phyloP scores from a whole-genome alignment of 2,329 filamentous ascomycete genomes.

The Rosellinia necatrix region DNA sequence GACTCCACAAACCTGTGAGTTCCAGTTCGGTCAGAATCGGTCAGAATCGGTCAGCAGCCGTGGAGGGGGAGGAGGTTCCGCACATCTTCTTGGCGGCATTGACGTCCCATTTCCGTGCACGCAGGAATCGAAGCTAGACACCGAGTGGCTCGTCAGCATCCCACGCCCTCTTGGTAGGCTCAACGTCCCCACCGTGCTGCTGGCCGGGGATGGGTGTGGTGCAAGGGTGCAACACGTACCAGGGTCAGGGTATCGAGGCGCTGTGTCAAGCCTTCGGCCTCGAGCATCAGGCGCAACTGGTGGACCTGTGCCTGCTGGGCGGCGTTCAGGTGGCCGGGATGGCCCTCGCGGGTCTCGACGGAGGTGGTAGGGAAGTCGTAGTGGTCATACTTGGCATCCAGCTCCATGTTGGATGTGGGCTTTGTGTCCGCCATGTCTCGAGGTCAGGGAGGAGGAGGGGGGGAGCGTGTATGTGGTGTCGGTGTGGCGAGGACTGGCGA shows the following conservation, averaged over 20 bases:
- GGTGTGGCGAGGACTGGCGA: constrained; percentile 2
- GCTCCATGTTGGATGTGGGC: constrained; percentile 51
- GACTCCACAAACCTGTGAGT: constrained; percentile 78
- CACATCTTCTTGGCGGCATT: constrained; percentile 85
- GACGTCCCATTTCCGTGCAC: constrained; percentile 95
- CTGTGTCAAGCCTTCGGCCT: constrained; percentile 79
- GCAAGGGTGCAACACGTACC: constrained; percentile 54
- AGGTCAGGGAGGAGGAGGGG: too few relatives aligned
- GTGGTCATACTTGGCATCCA: constrained; percentile 92
- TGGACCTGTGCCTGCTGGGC: constrained; percentile 88
- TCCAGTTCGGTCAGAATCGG: neutral
- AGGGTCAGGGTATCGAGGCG: constrained; percentile 90
- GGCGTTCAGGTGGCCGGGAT: constrained; percentile 84
- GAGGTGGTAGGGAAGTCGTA: constrained; percentile 89
- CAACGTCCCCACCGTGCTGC: too few relatives aligned
- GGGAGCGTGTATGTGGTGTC: neutral
- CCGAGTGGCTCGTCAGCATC: constrained; percentile 2
- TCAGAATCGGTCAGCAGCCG: neutral
- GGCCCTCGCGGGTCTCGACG: constrained; percentile 71
- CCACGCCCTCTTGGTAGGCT: neutral
- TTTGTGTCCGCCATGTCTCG: constrained; percentile 35
- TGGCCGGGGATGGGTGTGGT: neutral
- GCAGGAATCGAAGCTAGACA: constrained; percentile 80
- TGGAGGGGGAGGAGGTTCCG: constrained; percentile 43
- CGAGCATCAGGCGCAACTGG: constrained; percentile 83